Evolutionary conservation across 2,329 filamentous ascomycete species (phyloP).

Genomic region (Magnaporthiopsis rhizophila): DNA sequence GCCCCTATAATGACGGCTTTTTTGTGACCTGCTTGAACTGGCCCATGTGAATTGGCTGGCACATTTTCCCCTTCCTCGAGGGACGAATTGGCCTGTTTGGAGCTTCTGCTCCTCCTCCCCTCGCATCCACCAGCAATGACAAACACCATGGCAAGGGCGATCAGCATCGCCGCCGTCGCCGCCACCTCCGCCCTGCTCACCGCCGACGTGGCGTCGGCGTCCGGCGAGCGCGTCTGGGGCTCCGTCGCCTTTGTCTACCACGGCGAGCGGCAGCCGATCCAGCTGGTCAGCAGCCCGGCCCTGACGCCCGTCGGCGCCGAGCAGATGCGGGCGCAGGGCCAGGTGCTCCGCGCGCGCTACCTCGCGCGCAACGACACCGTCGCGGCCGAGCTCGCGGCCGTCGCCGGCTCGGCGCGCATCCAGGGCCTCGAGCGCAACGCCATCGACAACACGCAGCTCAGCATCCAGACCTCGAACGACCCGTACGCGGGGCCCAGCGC

Average conservation of each 20-base stretch:
- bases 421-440: conserved; percentile 30
- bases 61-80: background rate
- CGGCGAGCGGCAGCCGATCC: conserved; percentile 43
- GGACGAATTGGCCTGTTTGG: background rate
- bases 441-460: conserved; percentile 42
- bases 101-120: background rate
- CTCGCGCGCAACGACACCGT: conserved; percentile 20
- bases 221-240: conserved; percentile 37
- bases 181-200: background rate
- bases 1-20: too few species aligned
- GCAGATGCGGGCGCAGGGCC: conserved; percentile 42
- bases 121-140: background rate
- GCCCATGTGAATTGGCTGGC: background rate
- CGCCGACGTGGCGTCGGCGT: background rate
- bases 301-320: conserved; percentile 47
- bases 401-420: conserved; percentile 30
- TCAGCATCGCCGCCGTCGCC: background rate
- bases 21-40: background rate
- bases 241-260: conserved; percentile 40
- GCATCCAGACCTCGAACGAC: conserved; percentile 31
- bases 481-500: conserved; percentile 57
- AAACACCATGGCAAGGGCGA: background rate
- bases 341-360: conserved; percentile 41
- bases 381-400: conserved; percentile 11
- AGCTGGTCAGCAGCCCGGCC: conserved; percentile 19